Evolutionary conservation across 352 stramenopile genomes (phyloP), one percentile per base, ranked within the genome.

Genomic region (Halophytophthora batemanensis): DNA sequence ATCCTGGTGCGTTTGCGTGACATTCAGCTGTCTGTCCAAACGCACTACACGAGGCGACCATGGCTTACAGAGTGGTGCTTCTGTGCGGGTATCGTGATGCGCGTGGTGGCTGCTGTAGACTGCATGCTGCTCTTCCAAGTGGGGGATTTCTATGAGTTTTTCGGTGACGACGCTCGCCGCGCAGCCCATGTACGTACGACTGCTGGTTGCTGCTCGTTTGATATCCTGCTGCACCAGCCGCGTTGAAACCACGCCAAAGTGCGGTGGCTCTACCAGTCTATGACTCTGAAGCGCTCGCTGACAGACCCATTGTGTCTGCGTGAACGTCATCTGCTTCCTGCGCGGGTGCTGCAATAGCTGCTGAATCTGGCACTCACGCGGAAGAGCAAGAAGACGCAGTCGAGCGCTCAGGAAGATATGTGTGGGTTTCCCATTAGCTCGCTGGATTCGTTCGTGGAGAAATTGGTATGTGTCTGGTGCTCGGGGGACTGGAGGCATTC

Each of bases 81-180:
- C 13, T 13, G 22, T 50, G 33, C n/a, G n/a, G n/a, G n/a, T n/a
- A n/a, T n/a, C n/a, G n/a, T n/a, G n/a, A 14, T 14, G 34, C 37
- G 15, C 21, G 6, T 49, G n/a, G 25, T 31, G 25, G 25, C 6
- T 8, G 11, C 25, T 17, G 23, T 42, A 91, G 81, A 87, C 57
- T 91, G 81, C 46, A 82, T 92, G 77, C 50, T 92, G 35, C 58
- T 92, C 7, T 92, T 90, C 49, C 82, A 92, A 71, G 82, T 92
- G 19, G 82, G 81, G 40, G 82, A 92, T 48, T 92, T 92, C 23
- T 92, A 90, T 64, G 82, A 92, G 59, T 86, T 92, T 54, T 92
- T 92, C 41, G 74, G 78, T 5, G 78, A 88, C 31, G 82, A 92
- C 47, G 82, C 82, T 8, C 57, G 78, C 11, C 70, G 74, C 19